phyloP scores from a whole-genome alignment of 441 rosid species.

The California macrophylla region DNA sequence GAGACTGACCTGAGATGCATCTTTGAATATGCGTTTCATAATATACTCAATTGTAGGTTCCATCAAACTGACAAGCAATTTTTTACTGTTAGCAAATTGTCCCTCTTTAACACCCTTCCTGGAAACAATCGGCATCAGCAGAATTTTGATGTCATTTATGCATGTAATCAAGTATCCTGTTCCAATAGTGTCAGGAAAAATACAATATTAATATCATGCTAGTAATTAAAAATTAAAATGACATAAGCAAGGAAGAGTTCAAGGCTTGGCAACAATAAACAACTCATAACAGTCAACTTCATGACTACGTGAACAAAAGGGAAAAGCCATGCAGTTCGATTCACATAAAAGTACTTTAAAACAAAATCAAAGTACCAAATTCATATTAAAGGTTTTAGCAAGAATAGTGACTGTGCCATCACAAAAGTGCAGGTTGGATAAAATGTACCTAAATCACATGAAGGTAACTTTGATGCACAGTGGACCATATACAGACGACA shows the following conservation, averaged over 20 bases:
- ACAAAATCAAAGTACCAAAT: not conserved
- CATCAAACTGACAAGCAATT: constrained; percentile 52
- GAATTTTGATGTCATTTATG: constrained; percentile 46
- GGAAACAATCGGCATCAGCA: constrained; percentile 38
- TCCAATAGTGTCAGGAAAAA: constrained; percentile 36
- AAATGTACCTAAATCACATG: constrained; percentile 42
- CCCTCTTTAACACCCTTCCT: constrained; percentile 29
- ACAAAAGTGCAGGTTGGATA: not conserved
- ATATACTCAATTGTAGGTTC: constrained; percentile 73
- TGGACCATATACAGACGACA: constrained; percentile 72
- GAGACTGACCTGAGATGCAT: constrained; percentile 59
- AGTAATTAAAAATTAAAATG: constrained; percentile 10
- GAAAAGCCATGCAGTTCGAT: not conserved
- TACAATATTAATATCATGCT: constrained; percentile 2
- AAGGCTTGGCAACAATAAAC: not conserved
- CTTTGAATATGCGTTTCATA: constrained; percentile 53
- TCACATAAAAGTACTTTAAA: not conserved
- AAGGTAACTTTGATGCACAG: constrained; percentile 53
- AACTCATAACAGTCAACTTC: not conserved
- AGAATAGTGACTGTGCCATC: not conserved
- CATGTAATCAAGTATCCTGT: constrained; percentile 58
- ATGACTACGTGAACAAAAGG: not conserved
- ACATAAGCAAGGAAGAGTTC: constrained; percentile 2
- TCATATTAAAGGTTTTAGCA: too few species aligned
- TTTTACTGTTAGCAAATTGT: constrained; percentile 33